phyloP scores from a whole-genome alignment of 1,139 yeast species.

The Suhomyces maxii region DNA sequence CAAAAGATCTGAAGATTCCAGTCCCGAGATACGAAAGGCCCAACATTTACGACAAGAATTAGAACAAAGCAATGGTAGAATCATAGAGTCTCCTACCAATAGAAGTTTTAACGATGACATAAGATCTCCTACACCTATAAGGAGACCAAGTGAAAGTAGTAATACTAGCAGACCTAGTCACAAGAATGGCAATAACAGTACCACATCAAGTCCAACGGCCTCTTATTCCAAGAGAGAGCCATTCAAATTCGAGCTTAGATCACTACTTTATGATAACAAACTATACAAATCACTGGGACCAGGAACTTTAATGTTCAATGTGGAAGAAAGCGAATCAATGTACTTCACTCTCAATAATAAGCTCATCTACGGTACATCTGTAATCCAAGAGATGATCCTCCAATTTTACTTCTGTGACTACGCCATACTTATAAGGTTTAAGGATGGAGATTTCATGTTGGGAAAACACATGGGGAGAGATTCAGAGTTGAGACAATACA shows the following conservation, averaged over 20 bases:
- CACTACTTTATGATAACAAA: constrained; percentile 7
- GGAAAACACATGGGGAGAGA: constrained; percentile 13
- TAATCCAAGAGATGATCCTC: constrained; percentile 8
- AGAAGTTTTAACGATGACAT: neutral
- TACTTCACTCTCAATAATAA: constrained; percentile 9
- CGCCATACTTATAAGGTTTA: constrained; percentile 11
- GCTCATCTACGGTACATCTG: constrained; percentile 6
- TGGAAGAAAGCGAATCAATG: constrained; percentile 8
- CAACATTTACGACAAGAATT: constrained; percentile 6
- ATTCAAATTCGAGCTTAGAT: constrained; percentile 4
- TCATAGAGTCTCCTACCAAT: neutral
- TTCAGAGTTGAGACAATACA: constrained; percentile 9
- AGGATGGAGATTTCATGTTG: constrained; percentile 9
- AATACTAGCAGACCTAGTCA: neutral
- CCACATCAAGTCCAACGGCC: no score
- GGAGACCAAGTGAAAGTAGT: neutral
- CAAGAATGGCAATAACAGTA: neutral
- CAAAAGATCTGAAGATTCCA: neutral
- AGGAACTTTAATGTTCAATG: constrained; percentile 5
- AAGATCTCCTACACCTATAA: neutral
- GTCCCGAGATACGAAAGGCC: constrained; percentile 4
- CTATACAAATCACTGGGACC: constrained; percentile 3
- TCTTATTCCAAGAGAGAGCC: neutral
- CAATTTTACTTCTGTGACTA: constrained; percentile 12
- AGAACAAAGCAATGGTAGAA: neutral